Base-by-base conservation (phyloP, 2,329 filamentous ascomycete species). In the Bipolaris victoriae region DNA sequence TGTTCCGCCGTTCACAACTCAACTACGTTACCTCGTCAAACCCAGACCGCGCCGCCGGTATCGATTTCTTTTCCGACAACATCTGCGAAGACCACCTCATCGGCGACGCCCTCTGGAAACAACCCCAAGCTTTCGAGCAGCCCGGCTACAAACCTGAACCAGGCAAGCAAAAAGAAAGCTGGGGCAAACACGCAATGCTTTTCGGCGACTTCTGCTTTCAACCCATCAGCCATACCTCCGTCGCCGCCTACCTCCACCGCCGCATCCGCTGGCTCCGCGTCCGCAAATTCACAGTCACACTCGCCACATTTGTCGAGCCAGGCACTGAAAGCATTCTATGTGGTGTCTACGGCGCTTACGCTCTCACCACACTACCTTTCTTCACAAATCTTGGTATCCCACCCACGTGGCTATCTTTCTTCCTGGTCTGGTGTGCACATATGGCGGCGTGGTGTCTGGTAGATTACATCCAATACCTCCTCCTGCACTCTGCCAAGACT, bases 1-100 rank as follows among this genome's bases (percentile, higher is more conserved):
- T 99, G 93, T 99, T 98, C 78, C 90, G 95, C 57, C 91, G 90
- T 60, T 91, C 91, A 0, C 94, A 99, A 69, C 86, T 99, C 35
- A 86, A 97, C 76, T 84, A 85, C 63, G 85, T 95, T 7, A 89
- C 87, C 0, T 68, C 77, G 0, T 87, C 31, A 76, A 84, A 69
- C 75, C 83, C 35, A 48, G 74, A 50, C 76, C 70, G 63, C 83
- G 82, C 71, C 74, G 87, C 78, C 0, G 96, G 95, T 0, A 88
- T 99, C 63, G 92, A 98, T 76, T 93, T 88, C 78, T 99, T 99
- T 78, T 96, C 92, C 2, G 85, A 91, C 63, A 96, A 97, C 72
- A 98, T 99, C 71, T 99, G 95, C 79, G 96, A 99, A 75, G 95
- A 99, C 72, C 95, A 99, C 70, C 81, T 97, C 22, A 97, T 99